Conservation (phyloP, 495 filamentous ascomycete genomes). For the Aspergillus biplanus region DNA sequence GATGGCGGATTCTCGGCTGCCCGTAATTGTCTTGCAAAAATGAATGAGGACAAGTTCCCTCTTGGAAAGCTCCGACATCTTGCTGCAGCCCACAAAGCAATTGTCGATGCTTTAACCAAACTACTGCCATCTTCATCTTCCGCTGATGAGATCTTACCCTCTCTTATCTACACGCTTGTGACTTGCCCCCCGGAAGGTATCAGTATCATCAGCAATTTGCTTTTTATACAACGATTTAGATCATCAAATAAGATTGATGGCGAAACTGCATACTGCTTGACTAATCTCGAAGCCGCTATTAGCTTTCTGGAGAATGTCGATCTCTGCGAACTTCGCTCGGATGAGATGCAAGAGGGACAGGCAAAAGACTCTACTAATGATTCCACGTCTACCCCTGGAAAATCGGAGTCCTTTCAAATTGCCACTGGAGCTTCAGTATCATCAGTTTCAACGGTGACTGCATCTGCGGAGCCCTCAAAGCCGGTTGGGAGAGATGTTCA, state of each 20-base stretch:
- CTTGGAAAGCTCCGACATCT: slow-evolving; percentile 90
- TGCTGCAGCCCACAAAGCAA: slow-evolving; percentile 86
- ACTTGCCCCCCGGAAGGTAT: slow-evolving; percentile 86
- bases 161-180: slow-evolving; percentile 92
- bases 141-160: slow-evolving; percentile 94
- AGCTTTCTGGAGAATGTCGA: slow-evolving; percentile 98
- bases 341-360: slow-evolving; percentile 69
- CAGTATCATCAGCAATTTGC: slow-evolving; percentile 87
- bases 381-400: slow-evolving; percentile 53
- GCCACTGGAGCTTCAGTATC: slow-evolving; percentile 33
- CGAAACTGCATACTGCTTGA: slow-evolving; percentile 93
- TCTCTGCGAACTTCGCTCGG: slow-evolving; percentile 84
- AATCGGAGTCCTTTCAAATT: slow-evolving; percentile 36
- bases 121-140: slow-evolving; percentile 86
- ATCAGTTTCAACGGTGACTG: slow-evolving; percentile 40
- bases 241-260: slow-evolving; percentile 84
- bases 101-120: slow-evolving; percentile 83
- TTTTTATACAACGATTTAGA: slow-evolving; percentile 93
- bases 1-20: slow-evolving; percentile 71
- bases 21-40: slow-evolving; percentile 72
- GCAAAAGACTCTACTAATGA: slow-evolving; percentile 56
- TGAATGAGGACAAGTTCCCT: slow-evolving; percentile 86
- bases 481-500: slow-evolving; percentile 40
- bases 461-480: slow-evolving; percentile 39
- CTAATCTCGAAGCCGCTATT: slow-evolving; percentile 93